Base-by-base conservation (phyloP, 106 monocot genomes). In the Triglochin maritima region DNA sequence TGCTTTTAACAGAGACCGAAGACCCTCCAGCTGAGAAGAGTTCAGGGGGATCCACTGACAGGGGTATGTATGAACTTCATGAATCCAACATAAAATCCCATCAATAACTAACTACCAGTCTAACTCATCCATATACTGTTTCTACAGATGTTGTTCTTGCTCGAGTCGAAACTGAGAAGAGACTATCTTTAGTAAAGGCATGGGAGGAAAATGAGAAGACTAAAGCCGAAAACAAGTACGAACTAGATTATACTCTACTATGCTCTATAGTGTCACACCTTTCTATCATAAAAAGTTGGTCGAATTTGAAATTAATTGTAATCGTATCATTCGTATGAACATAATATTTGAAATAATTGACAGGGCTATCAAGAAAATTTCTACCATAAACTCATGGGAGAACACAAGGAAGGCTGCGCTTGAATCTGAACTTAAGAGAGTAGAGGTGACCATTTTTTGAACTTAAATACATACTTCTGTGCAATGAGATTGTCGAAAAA, bases 181-280 rank as follows among this genome's bases (percentile, higher is more conserved):
- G 14, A 46, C 43, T 72, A 15, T 76, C 79, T 47, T 72, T 83
- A 17, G 62, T 79, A 59, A 76, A 69, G 52, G 83, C 79, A 17
- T 83, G 83, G 83, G 79, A 77, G 60, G 80, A 84, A 0, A 80
- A 66, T 14, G 80, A 81, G 44, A 85, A 78, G 64, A 63, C 78
- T 49, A 81, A 78, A 49, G 74, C 74, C 68, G 72, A 81, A 58
- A 80, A 85, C 58, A 77, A 73, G 81, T 81, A 45, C 5, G 67
- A 46, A 12, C 2, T 7, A 16, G 17, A 59, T 41, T 29, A 59
- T 41, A 29, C 42, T 7, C 9, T 1, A 12, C 44, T 29, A 29
- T 8, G 13, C 3, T 56, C 54, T 2, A 13, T 2, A 13, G 54
- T 54, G 8, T 54, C 54, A 8, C 13, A 13, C 13, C 10, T 54